Evolutionary conservation across 768 basidiomycete genomes (phyloP).

Genomic region (Termitomyces sp.): DNA sequence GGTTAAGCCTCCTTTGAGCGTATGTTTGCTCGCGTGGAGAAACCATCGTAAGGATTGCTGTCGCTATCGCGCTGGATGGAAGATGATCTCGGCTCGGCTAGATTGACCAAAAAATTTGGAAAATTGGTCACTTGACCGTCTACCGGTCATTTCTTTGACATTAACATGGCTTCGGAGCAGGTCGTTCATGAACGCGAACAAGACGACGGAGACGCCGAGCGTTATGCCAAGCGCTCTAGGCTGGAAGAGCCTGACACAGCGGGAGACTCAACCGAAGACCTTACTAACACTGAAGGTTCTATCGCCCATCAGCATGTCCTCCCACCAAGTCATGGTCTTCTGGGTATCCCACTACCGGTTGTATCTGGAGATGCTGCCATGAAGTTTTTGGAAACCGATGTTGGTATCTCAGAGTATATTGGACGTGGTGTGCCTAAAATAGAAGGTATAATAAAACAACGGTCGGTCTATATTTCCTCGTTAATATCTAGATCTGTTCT

Average conservation of each 20-base stretch:
- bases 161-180: slow-evolving; percentile 28
- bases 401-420: slow-evolving; percentile 90
- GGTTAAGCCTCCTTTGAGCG: slow-evolving; percentile 51
- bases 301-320: slow-evolving; percentile 38
- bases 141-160: neutral
- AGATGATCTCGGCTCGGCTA: slow-evolving; percentile 18
- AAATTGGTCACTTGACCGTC: slow-evolving; percentile 8
- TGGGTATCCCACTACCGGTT: slow-evolving; percentile 55
- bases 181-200: slow-evolving; percentile 51
- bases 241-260: slow-evolving; percentile 25
- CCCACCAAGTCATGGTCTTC: slow-evolving; percentile 72
- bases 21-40: slow-evolving; percentile 51
- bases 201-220: slow-evolving; percentile 40
- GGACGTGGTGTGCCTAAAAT: slow-evolving; percentile 66
- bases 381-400: slow-evolving; percentile 73
- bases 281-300: slow-evolving; percentile 1
- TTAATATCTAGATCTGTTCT: neutral
- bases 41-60: slow-evolving; percentile 23
- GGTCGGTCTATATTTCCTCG: slow-evolving; percentile 44
- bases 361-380: slow-evolving; percentile 47
- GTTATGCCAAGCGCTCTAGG: slow-evolving; percentile 42
- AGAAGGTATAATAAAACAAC: slow-evolving; percentile 94
- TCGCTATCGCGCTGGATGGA: neutral
- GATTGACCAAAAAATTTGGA: slow-evolving; percentile 12
- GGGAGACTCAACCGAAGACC: slow-evolving; percentile 6